These are phyloP conservation scores for Chlorella sorokiniana DNA, from an alignment of 139 green algal genomes.

Conservation along the genomic window DNA sequence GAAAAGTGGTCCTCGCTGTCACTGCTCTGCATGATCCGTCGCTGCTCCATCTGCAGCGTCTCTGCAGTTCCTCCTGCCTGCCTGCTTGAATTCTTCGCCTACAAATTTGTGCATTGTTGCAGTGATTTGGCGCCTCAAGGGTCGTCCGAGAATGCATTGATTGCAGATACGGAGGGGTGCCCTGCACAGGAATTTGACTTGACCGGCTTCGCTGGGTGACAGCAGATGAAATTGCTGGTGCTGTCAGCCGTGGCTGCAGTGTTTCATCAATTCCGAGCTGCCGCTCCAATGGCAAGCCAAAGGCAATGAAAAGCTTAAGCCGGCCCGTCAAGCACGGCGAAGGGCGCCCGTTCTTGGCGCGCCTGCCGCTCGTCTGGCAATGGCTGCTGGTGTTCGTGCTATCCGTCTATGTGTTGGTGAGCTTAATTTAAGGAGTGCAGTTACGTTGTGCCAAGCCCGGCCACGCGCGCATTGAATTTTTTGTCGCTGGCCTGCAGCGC, in stretches of 20 bases:
- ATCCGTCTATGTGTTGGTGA: neutral
- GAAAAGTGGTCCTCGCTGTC: no score
- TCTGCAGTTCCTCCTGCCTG: neutral
- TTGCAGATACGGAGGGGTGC: no score
- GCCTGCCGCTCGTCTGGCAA: slow-evolving; percentile 10
- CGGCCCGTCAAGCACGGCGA: neutral
- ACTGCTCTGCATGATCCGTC: neutral
- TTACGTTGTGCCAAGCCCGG: neutral
- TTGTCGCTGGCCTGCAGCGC: neutral
- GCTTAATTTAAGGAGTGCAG: neutral
- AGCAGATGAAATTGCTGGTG: neutral
- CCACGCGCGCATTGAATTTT: neutral
- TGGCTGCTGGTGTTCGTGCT: slow-evolving; percentile 2
- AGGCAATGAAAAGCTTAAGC: neutral
- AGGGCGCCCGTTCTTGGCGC: neutral
- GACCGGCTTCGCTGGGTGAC: no score
- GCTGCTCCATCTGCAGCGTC: neutral
- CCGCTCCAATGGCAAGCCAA: neutral
- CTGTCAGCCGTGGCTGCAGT: no score
- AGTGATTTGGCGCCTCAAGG: no score
- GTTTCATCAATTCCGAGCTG: no score
- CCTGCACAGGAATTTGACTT: no score
- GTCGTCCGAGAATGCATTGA: no score
- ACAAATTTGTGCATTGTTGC: no score
- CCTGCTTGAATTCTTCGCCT: no score